Base-by-base conservation (phyloP, 306 rosid genomes). In the Quercus dentata region DNA sequence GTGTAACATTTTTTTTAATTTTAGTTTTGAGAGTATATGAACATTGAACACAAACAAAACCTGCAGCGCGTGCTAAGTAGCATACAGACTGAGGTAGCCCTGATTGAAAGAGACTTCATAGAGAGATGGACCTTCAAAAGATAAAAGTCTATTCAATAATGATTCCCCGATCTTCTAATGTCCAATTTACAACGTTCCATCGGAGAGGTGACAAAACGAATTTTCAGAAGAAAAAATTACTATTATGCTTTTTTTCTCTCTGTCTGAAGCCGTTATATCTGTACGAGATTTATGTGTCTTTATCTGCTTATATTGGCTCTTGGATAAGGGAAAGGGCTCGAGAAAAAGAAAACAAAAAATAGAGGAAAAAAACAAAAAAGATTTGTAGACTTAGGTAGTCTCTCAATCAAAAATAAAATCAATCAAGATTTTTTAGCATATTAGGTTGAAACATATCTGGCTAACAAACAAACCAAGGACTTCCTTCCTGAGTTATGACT, bases 111-210 rank as follows among this genome's bases (percentile, higher is more conserved):
- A 80, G 54, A 49, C 54, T 13, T 49, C 54, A 49, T 49, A 49
- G 54, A 49, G 14, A 49, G 54, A 49, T 49, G 54, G 54, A 13
- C 14, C 54, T 30, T 57, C 8, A 51, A 69, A 33, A 7, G 54
- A 70, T 11, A 78, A 25, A 69, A 25, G 62, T 17, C 15, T 35
- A 1, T 68, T 19, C 46, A 68, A 68, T 38, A 68, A 68, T 38
- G 54, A 68, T 56, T 74, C 63, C 23, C 56, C 31, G 35, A 73
- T 30, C 21, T 71, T n/a, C 61, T 58, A 70, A 28, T 74, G 21
- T 69, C 83, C 81, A 79, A 74, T 73, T 81, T 54, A 63, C 71
- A 81, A 74, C 57, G 54, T 70, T 81, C 87, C 85, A 77, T 81
- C 30, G 55, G 55, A 28, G 80, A 81, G 54, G 64, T 62, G 85